Evolutionary conservation across 345 rosid genomes (phyloP).

Genomic region (Lenwebbia sp.): DNA sequence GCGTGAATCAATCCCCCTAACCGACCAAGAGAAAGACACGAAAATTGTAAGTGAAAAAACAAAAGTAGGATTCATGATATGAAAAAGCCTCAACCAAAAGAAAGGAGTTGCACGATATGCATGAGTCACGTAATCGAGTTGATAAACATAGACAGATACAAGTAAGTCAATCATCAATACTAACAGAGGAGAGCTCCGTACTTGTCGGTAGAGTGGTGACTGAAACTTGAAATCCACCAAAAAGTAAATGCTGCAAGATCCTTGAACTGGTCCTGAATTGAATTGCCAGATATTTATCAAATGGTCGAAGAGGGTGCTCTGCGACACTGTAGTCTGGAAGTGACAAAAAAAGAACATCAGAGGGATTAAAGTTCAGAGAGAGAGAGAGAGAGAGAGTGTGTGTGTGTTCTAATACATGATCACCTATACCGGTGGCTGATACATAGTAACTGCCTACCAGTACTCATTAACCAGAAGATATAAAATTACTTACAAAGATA

Average conservation of each 20-base stretch:
- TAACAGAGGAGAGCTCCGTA: constrained; percentile 2
- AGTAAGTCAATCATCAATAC: background rate
- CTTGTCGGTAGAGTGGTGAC: constrained; percentile 93
- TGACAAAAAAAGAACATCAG: background rate
- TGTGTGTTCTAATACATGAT: background rate
- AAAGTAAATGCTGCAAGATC: constrained; percentile 59
- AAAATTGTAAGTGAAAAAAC: background rate
- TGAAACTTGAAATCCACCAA: constrained; percentile 83
- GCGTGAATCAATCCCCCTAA: background rate
- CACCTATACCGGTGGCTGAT: background rate
- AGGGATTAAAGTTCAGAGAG: background rate
- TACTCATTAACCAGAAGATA: background rate
- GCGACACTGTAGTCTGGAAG: constrained; percentile 53
- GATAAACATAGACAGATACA: background rate
- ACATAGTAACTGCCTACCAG: background rate
- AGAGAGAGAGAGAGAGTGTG: background rate
- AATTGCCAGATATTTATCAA: constrained; percentile 86
- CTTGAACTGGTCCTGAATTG: constrained; percentile 71
- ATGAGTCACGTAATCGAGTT: background rate
- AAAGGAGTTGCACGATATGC: background rate
- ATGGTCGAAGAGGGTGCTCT: constrained; percentile 75
- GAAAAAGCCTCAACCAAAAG: background rate
- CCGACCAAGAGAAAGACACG: background rate
- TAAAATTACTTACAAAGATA: background rate
- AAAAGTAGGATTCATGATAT: background rate